Conservation (phyloP, 2,329 filamentous ascomycete species). For the Epichloe gansuensis region DNA sequence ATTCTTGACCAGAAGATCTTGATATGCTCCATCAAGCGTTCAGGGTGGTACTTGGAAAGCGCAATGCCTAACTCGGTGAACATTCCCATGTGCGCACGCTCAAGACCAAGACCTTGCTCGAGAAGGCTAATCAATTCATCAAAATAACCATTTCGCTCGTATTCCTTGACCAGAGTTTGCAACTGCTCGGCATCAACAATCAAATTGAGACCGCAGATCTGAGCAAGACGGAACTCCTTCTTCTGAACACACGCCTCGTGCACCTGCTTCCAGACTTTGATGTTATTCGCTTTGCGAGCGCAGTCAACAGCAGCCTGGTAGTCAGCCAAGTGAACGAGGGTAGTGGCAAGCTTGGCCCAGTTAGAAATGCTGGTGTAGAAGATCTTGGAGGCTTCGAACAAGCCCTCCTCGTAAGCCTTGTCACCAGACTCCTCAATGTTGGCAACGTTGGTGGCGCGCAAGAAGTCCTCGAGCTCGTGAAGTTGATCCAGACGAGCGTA, state of each 20-base stretch:
- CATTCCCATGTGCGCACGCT: constrained; percentile 91
- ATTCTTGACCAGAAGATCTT: constrained; percentile 97
- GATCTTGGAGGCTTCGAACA: constrained; percentile 94
- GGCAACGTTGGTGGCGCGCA: constrained; percentile 83
- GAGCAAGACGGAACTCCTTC: constrained; percentile 97
- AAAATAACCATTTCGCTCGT: constrained; percentile 94
- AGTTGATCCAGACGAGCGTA: constrained; percentile 88
- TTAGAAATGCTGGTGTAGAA: constrained; percentile 98
- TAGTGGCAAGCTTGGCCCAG: constrained; percentile 98
- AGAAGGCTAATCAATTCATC: constrained; percentile 92
- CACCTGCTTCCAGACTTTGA: constrained; percentile 98
- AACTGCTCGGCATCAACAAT: constrained; percentile 97
- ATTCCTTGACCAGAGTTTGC: constrained; percentile 84
- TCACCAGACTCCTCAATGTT: constrained; percentile 95
- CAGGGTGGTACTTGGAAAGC: constrained; percentile 86
- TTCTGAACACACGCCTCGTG: constrained; percentile 92
- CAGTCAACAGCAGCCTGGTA: constrained; percentile 97
- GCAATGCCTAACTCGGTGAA: constrained; percentile 91
- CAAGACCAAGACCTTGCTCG: constrained; percentile 86
- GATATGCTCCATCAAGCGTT: constrained; percentile 94
- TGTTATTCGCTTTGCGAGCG: constrained; percentile 95
- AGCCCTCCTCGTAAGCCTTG: constrained; percentile 90
- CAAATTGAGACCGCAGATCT: constrained; percentile 96
- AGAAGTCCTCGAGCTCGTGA: constrained; percentile 87
- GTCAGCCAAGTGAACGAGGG: constrained; percentile 89